Conservation (phyloP, 1,284 basidiomycete species). For the Vanrija humicola region DNA sequence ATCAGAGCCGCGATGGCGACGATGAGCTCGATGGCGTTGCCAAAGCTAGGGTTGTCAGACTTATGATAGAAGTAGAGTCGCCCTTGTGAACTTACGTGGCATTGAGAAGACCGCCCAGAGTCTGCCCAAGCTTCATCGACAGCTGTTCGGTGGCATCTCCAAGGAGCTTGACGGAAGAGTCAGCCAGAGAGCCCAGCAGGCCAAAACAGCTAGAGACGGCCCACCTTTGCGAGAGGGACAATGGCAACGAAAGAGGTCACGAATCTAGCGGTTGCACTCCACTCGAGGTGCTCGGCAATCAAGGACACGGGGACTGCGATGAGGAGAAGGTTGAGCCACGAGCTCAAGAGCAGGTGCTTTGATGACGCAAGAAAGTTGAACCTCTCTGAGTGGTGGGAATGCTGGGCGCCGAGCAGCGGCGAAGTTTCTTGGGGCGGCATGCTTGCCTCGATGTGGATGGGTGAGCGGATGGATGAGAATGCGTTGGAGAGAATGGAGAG, state of each 20-base stretch:
- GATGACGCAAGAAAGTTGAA: constrained; percentile 55
- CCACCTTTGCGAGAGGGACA: constrained; percentile 75
- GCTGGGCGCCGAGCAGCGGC: constrained; percentile 14
- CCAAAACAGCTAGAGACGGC: neutral
- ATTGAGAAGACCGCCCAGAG: constrained; percentile 78
- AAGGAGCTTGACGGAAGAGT: constrained; percentile 23
- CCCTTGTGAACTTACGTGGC: constrained; percentile 58
- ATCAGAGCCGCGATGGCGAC: constrained; percentile 76
- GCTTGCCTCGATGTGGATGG: neutral
- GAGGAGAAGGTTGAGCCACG: constrained; percentile 73
- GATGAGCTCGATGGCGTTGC: constrained; percentile 62
- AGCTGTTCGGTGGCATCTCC: constrained; percentile 86
- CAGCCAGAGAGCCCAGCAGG: neutral
- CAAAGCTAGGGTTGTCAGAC: constrained; percentile 34
- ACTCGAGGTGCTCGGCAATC: constrained; percentile 50
- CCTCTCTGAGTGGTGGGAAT: neutral
- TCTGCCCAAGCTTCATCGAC: constrained; percentile 71
- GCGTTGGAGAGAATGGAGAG: neutral
- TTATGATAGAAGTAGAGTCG: too few relatives aligned
- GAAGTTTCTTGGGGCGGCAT: constrained; percentile 25
- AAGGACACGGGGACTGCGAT: constrained; percentile 69
- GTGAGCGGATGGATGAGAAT: neutral
- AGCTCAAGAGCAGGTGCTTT: constrained; percentile 61
- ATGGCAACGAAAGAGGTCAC: constrained; percentile 79
- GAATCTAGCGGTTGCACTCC: constrained; percentile 82